Conservation (phyloP, 345 rosid species). For the Noccaea bulbosa region DNA sequence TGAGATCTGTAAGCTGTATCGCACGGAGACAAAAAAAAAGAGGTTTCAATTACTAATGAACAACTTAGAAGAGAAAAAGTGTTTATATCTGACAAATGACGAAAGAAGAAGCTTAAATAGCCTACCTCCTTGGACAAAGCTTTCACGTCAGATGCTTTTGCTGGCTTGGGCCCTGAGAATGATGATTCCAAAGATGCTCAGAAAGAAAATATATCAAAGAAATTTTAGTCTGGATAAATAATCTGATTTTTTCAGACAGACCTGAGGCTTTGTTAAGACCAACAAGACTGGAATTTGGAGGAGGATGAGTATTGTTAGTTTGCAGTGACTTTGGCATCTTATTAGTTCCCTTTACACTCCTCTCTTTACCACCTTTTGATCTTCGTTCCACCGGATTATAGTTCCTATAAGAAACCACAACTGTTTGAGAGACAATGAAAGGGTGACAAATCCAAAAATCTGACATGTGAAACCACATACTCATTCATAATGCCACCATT, state of each 20-base stretch:
- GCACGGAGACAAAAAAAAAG: not conserved
- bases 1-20: slow-evolving; percentile 74
- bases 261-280: slow-evolving; percentile 35
- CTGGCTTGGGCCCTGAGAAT: slow-evolving; percentile 61
- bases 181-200: slow-evolving; percentile 20
- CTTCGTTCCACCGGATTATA: slow-evolving; percentile 91
- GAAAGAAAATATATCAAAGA: not conserved
- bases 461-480: slow-evolving; percentile 47
- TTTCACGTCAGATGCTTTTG: slow-evolving; percentile 55
- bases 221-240: not conserved
- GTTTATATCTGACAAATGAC: not conserved
- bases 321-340: slow-evolving; percentile 81
- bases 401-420: slow-evolving; percentile 55
- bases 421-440: not conserved
- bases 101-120: slow-evolving; percentile 7
- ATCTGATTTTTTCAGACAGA: not conserved
- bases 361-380: slow-evolving; percentile 69
- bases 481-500: slow-evolving; percentile 97
- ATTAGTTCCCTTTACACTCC: slow-evolving; percentile 51
- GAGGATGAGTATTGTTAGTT: slow-evolving; percentile 55
- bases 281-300: slow-evolving; percentile 29
- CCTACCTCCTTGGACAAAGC: slow-evolving; percentile 81
- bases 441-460: not conserved
- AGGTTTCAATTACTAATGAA: slow-evolving; percentile 11
- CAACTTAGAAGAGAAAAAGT: not conserved